Base-by-base conservation (phyloP, 2,329 filamentous ascomycete genomes). In the Cladosporium sp. region DNA sequence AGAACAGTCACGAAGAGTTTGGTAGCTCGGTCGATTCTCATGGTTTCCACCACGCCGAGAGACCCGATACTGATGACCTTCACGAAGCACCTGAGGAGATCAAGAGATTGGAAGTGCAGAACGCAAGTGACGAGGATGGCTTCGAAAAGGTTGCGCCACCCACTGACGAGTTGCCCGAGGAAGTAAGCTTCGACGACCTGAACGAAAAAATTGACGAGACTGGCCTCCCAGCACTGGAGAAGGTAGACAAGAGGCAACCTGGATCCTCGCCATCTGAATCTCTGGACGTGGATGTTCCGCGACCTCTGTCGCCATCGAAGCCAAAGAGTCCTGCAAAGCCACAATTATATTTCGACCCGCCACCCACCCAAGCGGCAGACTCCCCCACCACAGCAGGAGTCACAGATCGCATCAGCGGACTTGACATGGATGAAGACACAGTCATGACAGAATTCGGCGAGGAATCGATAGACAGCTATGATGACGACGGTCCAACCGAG, bases 81-180 rank as follows among this genome's bases (percentile, higher is more conserved):
- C 77, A 78, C 63, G 80, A 81, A 66, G 86, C 86, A 3, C 82
- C 85, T 0, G 91, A 93, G 69, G 87, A 88, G 65, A 84, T 87
- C 60, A 90, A 91, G 62, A 85, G 84, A 56, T 82, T 93, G 1
- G 91, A 94, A 70, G 87, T 94, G 16, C 91, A 90, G 62, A 96
- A 95, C 72, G 88, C 87, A 18, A 89, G 90, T 14, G 92, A 97
- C 70, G 91, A 95, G 69, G 95, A 98, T 75, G 92, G 91, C 0
- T 98, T 97, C 73, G 95, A 99, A 76, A 93, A 97, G 78, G 93
- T 98, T 11, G 82, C 84, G 28, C 85, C 86, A 55, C 89, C 88
- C 33, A 90, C 92, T 66, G 85, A 92, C 72, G 87, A 86, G 21
- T 62, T 76, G 8, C 74, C 72, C 6, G 75, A 77, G 33, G 91